phyloP scores from a whole-genome alignment of 352 stramenopile genomes.

The Phytophthora aleatoria region DNA sequence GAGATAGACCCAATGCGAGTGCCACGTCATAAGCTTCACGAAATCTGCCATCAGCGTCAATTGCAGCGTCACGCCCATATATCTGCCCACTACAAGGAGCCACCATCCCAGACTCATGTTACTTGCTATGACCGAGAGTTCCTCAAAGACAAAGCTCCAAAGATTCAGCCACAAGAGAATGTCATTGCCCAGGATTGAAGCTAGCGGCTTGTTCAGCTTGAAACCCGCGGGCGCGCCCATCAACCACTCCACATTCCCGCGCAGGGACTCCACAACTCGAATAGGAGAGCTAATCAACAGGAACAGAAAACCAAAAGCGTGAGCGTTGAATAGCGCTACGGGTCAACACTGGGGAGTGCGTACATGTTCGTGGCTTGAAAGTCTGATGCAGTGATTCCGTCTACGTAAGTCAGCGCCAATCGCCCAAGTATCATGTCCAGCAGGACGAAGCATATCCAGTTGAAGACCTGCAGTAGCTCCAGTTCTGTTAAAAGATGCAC shows the following conservation, averaged over 20 bases:
- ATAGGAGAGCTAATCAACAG: conserved; percentile 30
- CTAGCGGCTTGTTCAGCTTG: conserved; percentile 91
- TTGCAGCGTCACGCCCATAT: conserved; percentile 75
- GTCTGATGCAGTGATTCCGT: conserved; percentile 8
- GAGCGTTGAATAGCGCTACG: not conserved
- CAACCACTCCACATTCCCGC: conserved; percentile 70
- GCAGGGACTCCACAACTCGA: conserved; percentile 49
- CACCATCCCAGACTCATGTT: not conserved
- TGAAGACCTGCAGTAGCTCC: conserved; percentile 35
- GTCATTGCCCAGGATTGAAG: conserved; percentile 83
- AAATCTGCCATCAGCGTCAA: conserved; percentile 75
- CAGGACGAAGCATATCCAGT: conserved; percentile 39
- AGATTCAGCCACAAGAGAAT: conserved; percentile 83
- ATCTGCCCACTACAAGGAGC: conserved; percentile 22
- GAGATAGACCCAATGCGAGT: conserved; percentile 87
- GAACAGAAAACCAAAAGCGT: not conserved
- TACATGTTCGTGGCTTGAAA: conserved; percentile 25
- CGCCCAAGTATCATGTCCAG: conserved; percentile 39
- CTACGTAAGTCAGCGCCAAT: conserved; percentile 20
- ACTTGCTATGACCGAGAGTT: conserved; percentile 13
- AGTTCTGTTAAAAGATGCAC: conserved; percentile 23
- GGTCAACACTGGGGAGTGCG: not conserved
- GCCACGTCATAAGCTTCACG: conserved; percentile 75
- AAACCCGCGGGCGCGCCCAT: conserved; percentile 80
- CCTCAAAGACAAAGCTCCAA: conserved; percentile 64